Base-by-base conservation (phyloP, 2,329 filamentous ascomycete genomes). In the Fusarium longipes region DNA sequence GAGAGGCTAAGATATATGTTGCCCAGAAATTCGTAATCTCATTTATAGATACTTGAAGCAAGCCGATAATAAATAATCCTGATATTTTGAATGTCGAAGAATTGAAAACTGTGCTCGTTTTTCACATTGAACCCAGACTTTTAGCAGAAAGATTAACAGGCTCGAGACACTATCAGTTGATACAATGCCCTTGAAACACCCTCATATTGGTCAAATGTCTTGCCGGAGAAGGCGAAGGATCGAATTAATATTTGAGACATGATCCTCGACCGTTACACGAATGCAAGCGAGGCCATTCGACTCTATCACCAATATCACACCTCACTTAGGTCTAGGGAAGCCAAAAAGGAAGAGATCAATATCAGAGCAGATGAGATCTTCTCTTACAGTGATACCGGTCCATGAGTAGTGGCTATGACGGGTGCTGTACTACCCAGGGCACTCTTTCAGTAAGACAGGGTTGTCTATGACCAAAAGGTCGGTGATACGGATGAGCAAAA, bases 231-330 rank as follows among this genome's bases (percentile, higher is more conserved):
- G 68, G 67, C 55, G 54, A 65, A 63, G 58, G 59, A 67, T 66
- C 52, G 70, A 71, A 71, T 74, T 74, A 65, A 71, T 76, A 74
- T 73, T 74, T 74, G 74, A 76, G 73, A 76, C 74, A 76, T 71
- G 52, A 42, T 30, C 47, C 59, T 59, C 47, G 60, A 43, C 45
- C 24, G 73, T 76, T 64, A 68, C 72, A 76, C 72, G 36, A 62
- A 57, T 48, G 48, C 57, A 60, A 70, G 63, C 51, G 58, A 52
- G 50, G 40, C 62, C 68, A 63, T 60, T 63, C 52, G 65, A 52
- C 60, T 72, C 39, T 29, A 44, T 52, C 39, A 63, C 67, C 65
- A 66, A 66, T 54, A 56, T 73, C 70, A 67, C 58, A 52, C 59
- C 44, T 55, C 54, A 48, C 44, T 55, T 54, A 44, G 20, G 45